Evolutionary conservation across 2,329 filamentous ascomycete species (phyloP).

Genomic region (Nigrograna mackinnonii): DNA sequence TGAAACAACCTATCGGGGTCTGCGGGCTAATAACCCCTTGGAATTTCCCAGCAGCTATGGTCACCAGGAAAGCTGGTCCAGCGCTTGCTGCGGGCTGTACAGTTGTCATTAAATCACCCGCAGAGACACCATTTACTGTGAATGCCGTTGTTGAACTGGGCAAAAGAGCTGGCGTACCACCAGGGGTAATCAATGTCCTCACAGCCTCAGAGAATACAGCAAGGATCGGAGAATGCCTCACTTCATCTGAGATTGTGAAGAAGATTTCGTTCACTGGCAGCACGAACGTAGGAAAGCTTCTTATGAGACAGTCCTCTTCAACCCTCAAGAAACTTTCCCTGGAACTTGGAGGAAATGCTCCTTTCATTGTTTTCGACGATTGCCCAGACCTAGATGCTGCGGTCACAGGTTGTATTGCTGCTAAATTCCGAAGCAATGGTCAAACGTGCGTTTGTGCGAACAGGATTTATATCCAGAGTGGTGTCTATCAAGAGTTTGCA

Average conservation of each 20-base stretch:
- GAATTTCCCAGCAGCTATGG: constrained; percentile 71
- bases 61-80: constrained; percentile 57
- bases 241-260: constrained; percentile 40
- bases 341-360: constrained; percentile 61
- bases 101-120: constrained; percentile 59
- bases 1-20: constrained; percentile 84
- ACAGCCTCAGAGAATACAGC: background rate
- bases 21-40: constrained; percentile 84
- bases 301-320: constrained; percentile 65
- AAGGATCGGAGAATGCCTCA: background rate
- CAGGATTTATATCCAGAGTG: constrained; percentile 56
- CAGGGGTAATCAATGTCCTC: constrained; percentile 61
- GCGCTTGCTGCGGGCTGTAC: constrained; percentile 66
- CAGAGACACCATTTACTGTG: constrained; percentile 57
- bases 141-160: constrained; percentile 61
- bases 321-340: constrained; percentile 63
- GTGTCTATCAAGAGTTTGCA: constrained; percentile 65
- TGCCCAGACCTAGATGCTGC: background rate
- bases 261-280: constrained; percentile 80
- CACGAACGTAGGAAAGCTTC: constrained; percentile 71
- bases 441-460: constrained; percentile 61
- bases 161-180: constrained; percentile 61
- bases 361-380: constrained; percentile 54
- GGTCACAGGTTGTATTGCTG: background rate
- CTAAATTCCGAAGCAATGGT: background rate